These are phyloP conservation scores for Fusarium fujikuroi DNA, from an alignment of 2,329 filamentous ascomycete genomes.

Conservation along the genomic window DNA sequence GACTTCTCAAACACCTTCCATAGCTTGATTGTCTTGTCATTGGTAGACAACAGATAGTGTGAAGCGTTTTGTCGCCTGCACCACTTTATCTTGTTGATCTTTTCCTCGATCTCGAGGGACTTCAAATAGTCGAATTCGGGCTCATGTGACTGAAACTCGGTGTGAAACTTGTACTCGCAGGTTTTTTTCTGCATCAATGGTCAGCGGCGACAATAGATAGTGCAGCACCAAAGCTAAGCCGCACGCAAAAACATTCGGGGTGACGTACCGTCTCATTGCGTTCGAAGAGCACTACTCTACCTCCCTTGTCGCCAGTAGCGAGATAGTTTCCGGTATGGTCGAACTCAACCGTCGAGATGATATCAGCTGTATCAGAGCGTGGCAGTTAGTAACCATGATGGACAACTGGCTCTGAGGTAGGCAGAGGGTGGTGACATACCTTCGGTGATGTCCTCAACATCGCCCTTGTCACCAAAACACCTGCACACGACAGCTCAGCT, in stretches of 20 bases:
- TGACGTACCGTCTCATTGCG: slow-evolving; percentile 89
- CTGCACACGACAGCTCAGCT: slow-evolving; percentile 59
- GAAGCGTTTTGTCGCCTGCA: slow-evolving; percentile 97
- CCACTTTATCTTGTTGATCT: slow-evolving; percentile 99
- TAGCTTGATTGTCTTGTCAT: slow-evolving; percentile 99
- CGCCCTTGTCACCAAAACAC: slow-evolving; percentile 99
- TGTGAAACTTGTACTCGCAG: slow-evolving; percentile 99
- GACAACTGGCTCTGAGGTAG: slow-evolving; percentile 21
- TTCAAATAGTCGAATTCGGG: slow-evolving; percentile 99
- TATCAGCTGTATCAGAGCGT: slow-evolving; percentile 71
- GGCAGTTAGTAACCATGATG: slow-evolving; percentile 36
- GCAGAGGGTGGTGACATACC: slow-evolving; percentile 62
- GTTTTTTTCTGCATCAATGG: slow-evolving; percentile 85
- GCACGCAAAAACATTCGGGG: background rate
- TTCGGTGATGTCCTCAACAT: slow-evolving; percentile 99
- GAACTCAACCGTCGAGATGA: slow-evolving; percentile 92
- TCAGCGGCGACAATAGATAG: slow-evolving; percentile 24
- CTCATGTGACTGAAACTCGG: slow-evolving; percentile 99
- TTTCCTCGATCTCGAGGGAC: slow-evolving; percentile 99
- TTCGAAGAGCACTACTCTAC: slow-evolving; percentile 86
- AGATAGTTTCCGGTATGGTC: slow-evolving; percentile 91
- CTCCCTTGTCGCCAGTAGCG: slow-evolving; percentile 90
- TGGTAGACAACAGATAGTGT: slow-evolving; percentile 97
- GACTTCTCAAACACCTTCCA: slow-evolving; percentile 99
- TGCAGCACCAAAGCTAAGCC: background rate